Evolutionary conservation across 441 rosid genomes (phyloP).

Genomic region (Euphorbia schlechtendalii): DNA sequence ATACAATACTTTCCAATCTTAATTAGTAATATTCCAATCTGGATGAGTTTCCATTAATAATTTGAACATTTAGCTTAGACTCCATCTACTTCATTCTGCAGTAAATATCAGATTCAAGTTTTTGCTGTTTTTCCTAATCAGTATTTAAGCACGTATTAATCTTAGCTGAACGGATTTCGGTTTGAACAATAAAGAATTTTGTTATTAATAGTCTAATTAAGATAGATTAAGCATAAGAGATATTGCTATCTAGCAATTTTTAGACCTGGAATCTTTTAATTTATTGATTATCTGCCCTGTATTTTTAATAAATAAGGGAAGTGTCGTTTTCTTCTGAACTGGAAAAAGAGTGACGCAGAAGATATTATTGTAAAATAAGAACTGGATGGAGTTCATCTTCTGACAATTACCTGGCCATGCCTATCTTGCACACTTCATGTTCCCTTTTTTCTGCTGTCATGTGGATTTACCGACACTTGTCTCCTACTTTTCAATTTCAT

Average conservation of each 20-base stretch:
- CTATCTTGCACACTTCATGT: not conserved
- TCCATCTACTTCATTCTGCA: too few species aligned
- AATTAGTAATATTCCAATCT: too few species aligned
- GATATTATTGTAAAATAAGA: not conserved
- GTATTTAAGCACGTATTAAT: too few species aligned
- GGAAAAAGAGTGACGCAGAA: not conserved
- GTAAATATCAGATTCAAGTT: too few species aligned
- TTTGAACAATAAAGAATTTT: too few species aligned
- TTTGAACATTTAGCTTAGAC: not conserved
- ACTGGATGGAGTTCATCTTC: constrained; percentile 1
- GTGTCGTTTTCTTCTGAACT: not conserved
- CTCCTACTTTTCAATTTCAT: not conserved
- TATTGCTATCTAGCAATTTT: too few species aligned
- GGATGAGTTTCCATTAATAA: not conserved
- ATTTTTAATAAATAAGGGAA: too few species aligned
- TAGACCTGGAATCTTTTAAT: too few species aligned
- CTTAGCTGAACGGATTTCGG: too few species aligned
- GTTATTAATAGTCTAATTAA: too few species aligned
- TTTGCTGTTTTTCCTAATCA: too few species aligned
- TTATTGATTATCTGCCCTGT: not conserved
- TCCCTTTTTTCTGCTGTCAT: not conserved
- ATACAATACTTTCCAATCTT: not conserved
- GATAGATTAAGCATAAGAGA: too few species aligned
- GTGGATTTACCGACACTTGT: constrained; percentile 4
- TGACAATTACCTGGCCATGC: constrained; percentile 10